Evolutionary conservation across 2,329 filamentous ascomycete genomes (phyloP).

Genomic region (Colletotrichum lupini): DNA sequence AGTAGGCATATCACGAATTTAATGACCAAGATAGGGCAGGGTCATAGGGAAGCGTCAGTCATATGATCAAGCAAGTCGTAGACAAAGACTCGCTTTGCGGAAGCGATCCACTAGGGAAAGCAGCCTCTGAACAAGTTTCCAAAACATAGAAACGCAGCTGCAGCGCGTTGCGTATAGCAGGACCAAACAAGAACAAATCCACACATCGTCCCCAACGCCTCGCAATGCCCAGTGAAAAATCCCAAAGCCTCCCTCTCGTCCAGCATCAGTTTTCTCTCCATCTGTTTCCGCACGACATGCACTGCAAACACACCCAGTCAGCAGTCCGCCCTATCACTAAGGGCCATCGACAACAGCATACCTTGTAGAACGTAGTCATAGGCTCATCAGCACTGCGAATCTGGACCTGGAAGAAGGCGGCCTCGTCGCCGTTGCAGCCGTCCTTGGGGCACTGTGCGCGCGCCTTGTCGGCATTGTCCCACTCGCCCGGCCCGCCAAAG

Average conservation of each 20-base stretch:
- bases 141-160: background rate
- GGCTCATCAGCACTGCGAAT: slow-evolving; percentile 98
- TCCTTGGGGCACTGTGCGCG: slow-evolving; percentile 85
- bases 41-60: background rate
- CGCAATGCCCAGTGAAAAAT: slow-evolving; percentile 38
- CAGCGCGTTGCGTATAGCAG: background rate
- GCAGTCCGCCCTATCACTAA: background rate
- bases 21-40: background rate
- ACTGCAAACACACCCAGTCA: slow-evolving; percentile 52
- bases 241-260: slow-evolving; percentile 17
- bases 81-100: background rate
- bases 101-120: background rate
- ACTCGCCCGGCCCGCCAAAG: slow-evolving; percentile 87
- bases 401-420: slow-evolving; percentile 96
- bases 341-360: slow-evolving; percentile 46
- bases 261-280: slow-evolving; percentile 72
- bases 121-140: background rate
- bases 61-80: background rate
- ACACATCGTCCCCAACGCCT: slow-evolving; percentile 40
- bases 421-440: slow-evolving; percentile 82
- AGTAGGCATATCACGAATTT: slow-evolving; percentile 1
- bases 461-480: slow-evolving; percentile 91
- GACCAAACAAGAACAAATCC: background rate
- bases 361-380: slow-evolving; percentile 96
- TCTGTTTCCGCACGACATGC: slow-evolving; percentile 72